Evolutionary conservation across 2,329 filamentous ascomycete genomes (phyloP), one percentile per base, ranked within the genome.

Genomic region (Leptosphaerulina australis): DNA sequence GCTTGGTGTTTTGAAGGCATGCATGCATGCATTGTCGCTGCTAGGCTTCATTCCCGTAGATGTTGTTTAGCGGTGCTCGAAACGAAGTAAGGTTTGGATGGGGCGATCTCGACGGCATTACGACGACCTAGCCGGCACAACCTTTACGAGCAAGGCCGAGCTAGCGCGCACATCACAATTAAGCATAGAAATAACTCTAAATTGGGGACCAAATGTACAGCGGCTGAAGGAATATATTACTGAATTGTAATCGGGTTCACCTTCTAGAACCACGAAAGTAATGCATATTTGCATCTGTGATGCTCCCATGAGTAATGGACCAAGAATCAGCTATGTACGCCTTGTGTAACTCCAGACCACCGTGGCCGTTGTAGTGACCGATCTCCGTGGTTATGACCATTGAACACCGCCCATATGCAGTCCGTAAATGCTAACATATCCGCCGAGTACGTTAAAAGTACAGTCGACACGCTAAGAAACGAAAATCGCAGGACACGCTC

Each of bases 401-500:
- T 28, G 34, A 66, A 69, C 66, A 62, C 67, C 66, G 50, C 53
- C 51, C 54, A 58, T 45, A 68, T 68, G 66, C 66, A 55, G 25
- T 37, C 56, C 56, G 50, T 62, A 60, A 64, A 64, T 58, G 59
- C 59, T 57, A 50, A 43, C 44, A 39, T 53, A 36, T 20, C 39
- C 37, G 33, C 44, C 33, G 31, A 35, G 15, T 44, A 44, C 20
- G 44, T 20, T 8, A 22, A 48, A 25, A 33, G 38, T 39, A 43
- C 24, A 44, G 10, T 29, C 31, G 38, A 35, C 38, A 44, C 35
- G 26, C 28, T 30, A 38, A 47, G 40, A 33, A 31, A 50, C 3
- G 24, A 47, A 24, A 21, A 20, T 43, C 31, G 22, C 21, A 45
- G 17, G 40, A 5, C 14, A 53, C 5, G 20, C 20, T 14, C 49